Evolutionary conservation across 345 rosid species (phyloP), one percentile per base, ranked within the genome.

Genomic region (Gossypium sturtianum): DNA sequence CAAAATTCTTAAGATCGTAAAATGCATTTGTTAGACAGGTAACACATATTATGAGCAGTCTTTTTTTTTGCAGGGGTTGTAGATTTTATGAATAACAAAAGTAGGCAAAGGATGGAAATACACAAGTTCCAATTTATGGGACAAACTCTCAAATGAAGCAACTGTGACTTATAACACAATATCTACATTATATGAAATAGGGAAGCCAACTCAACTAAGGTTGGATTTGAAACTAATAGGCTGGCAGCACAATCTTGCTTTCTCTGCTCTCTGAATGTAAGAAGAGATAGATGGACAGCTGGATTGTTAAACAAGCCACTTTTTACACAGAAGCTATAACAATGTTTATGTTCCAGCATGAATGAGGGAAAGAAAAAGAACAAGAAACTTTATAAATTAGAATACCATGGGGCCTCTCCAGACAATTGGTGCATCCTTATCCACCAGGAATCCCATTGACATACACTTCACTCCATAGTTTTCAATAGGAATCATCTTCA

Each of bases 361-460:
- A 64, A 78, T 71, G 29, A 62, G 58, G 25, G 74, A 7, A 27
- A 57, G 27, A 7, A 75, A 15, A 52, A 44, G n/a, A 52, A 43
- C 20, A 66, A 41, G 12, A 29, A 71, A 23, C 7, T 51, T 20
- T 2, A 73, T 59, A 45, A 61, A 43, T 62, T 10, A 49, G 58
- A 83, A 75, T 75, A 93, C 99, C 98, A 93, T 93, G 74, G 97
- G 97, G 77, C 92, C 98, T 84, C 98, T 87, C 98, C 99, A 95
- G 29, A 93, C 93, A 70, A 95, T 79, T 8, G 97, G 89, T n/a
- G 93, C 93, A 78, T 91, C 97, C 82, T 90, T 88, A 62, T 88
- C 97, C 9, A 91, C 97, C 75, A 95, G 97, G 73, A 95, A 87
- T 74, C 99, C 99, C 70, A 95, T 93, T 10, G 99, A 93, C 92